Base-by-base conservation (phyloP, 2,329 filamentous ascomycete genomes). In the Fonsecaea erecta region DNA sequence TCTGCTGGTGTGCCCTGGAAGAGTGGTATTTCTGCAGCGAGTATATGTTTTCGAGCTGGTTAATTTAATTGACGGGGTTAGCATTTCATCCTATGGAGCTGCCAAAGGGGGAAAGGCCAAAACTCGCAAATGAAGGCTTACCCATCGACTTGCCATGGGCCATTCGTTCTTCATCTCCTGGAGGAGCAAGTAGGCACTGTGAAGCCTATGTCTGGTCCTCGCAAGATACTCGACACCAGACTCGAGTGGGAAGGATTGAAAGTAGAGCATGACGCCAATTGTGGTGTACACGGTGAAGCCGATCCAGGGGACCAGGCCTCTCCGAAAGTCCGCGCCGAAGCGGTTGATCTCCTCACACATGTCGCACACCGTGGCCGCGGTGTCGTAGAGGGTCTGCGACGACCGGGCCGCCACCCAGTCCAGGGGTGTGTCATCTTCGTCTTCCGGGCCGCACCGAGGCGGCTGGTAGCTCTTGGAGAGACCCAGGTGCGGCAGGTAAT, bases 261-360 rank as follows among this genome's bases (percentile, higher is more conserved):
- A 48, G 18, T 48, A 48, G 5, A 48, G 43, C 43, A 48, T 48
- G 21, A 26, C 18, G 18, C 43, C 43, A 5, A 48, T 48, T 3
- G 43, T 48, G 18, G 43, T 48, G 43, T 48, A 48, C 18, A 48
- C 43, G 43, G 43, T 48, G 21, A 48, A 48, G 9, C 43, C 43
- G 11, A 48, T 48, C 43, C 43, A 48, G 2, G 43, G 43, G 11
- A 48, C 43, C 43, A 48, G 18, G 7, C 43, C 43, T 2, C 43
- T 21, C 43, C 43, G 43, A 16, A 48, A 48, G 21, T 48, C 43
- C 4, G 43, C 43, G 18, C 43, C 43, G 43, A 12, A 11, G 2
- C 43, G 43, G 43, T 48, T 48, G 18, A 48, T 48, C 43, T 48
- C 43, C 18, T 48, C 43, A 18, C 43, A 48, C 43, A 48, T 48